Evolutionary conservation across 192 early-diverging fungal genomes (phyloP).

Genomic region (Linnemannia elongata): DNA sequence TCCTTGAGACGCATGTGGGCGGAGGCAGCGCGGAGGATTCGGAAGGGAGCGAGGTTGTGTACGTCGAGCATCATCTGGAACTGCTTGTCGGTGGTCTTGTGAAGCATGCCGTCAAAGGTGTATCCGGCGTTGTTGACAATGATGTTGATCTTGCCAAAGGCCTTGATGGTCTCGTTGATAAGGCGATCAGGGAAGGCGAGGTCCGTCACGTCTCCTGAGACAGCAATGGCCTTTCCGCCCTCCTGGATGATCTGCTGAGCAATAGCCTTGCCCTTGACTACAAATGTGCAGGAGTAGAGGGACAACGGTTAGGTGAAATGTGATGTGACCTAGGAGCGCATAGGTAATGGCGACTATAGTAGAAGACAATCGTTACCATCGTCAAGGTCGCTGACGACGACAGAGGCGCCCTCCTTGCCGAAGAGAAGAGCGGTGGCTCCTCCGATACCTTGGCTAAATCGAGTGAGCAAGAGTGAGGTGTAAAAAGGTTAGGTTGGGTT

Average conservation of each 20-base stretch:
- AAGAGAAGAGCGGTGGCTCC: slow-evolving; percentile 91
- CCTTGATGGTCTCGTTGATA: slow-evolving; percentile 68
- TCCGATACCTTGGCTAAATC: slow-evolving; percentile 81
- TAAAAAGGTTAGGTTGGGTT: neutral
- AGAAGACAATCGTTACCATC: slow-evolving; percentile 39
- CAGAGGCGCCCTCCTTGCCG: slow-evolving; percentile 87
- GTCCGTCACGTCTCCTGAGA: slow-evolving; percentile 71
- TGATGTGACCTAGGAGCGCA: too few relatives aligned
- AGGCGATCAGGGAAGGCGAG: slow-evolving; percentile 67
- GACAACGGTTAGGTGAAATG: neutral
- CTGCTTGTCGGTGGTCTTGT: slow-evolving; percentile 91
- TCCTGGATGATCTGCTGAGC: slow-evolving; percentile 84
- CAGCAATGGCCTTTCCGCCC: slow-evolving; percentile 92
- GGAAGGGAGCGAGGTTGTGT: slow-evolving; percentile 76
- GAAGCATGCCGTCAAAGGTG: slow-evolving; percentile 93
- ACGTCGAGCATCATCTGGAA: slow-evolving; percentile 91
- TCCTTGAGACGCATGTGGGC: slow-evolving; percentile 69
- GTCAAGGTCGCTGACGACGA: slow-evolving; percentile 96
- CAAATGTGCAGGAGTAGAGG: neutral
- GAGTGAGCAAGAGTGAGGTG: neutral
- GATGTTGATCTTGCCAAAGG: slow-evolving; percentile 84
- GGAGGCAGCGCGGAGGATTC: slow-evolving; percentile 71
- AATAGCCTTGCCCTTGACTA: slow-evolving; percentile 80
- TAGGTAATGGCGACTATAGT: neutral
- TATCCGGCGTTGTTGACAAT: slow-evolving; percentile 98